phyloP scores from a whole-genome alignment of 306 rosid genomes.

The Cucurbita maxima region DNA sequence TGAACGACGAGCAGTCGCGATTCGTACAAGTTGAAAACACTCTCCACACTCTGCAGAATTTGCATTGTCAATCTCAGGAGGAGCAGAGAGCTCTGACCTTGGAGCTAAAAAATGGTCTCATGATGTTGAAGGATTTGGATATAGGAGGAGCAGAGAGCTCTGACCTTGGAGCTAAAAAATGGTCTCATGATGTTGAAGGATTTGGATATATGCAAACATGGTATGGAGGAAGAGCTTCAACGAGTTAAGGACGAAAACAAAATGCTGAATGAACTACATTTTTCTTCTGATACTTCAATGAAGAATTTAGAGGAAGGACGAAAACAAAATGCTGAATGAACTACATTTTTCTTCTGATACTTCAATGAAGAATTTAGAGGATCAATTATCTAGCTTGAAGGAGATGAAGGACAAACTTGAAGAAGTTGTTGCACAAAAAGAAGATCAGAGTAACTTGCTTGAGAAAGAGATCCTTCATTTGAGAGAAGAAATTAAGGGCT shows the following conservation, averaged over 20 bases:
- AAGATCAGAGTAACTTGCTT: conserved; percentile 51
- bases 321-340: conserved; percentile 50
- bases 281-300: conserved; percentile 30
- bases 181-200: conserved; percentile 74
- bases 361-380: conserved; percentile 43
- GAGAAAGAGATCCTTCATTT: conserved; percentile 42
- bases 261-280: conserved; percentile 42
- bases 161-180: conserved; percentile 63
- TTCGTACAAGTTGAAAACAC: conserved; percentile 69
- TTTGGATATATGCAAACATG: conserved; percentile 50
- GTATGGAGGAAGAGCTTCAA: conserved; percentile 54
- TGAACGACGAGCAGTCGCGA: conserved; percentile 61
- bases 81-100: conserved; percentile 70
- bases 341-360: conserved; percentile 33
- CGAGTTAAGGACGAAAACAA: conserved; percentile 55
- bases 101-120: conserved; percentile 77
- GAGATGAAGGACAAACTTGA: conserved; percentile 79
- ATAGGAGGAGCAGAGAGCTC: conserved; percentile 63
- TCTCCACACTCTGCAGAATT: conserved; percentile 51
- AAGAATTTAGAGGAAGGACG: conserved; percentile 48
- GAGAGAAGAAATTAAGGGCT: conserved; percentile 53
- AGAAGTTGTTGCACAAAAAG: conserved; percentile 38
- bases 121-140: conserved; percentile 60
- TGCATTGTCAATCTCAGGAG: conserved; percentile 65
- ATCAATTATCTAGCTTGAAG: conserved; percentile 60